These are phyloP conservation scores for Sporobolomyces pararoseus DNA, from an alignment of 768 basidiomycete species.

Conservation along the genomic window DNA sequence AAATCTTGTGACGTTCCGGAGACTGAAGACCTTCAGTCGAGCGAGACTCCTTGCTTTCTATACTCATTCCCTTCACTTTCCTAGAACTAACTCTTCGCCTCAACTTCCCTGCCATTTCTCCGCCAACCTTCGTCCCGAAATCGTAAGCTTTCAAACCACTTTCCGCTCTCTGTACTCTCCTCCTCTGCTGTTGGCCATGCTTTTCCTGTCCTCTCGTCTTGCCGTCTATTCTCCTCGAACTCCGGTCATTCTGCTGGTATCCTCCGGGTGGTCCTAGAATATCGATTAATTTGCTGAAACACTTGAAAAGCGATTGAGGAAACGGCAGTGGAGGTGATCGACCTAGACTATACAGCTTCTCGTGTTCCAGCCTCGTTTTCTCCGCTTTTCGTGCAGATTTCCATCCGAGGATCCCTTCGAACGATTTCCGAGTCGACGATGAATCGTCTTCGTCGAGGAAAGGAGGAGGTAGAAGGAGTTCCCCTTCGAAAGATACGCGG, in stretches of 20 bases:
- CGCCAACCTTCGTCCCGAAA: not conserved
- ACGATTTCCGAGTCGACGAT: not conserved
- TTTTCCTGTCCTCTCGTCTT: not conserved
- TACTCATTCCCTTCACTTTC: too few relatives aligned
- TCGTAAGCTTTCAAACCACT: conserved; percentile 13
- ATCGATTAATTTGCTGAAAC: not conserved
- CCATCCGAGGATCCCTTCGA: conserved; percentile 6
- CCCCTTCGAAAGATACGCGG: not conserved
- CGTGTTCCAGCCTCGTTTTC: not conserved
- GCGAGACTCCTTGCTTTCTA: too few relatives aligned
- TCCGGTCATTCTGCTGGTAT: not conserved
- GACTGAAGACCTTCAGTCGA: too few relatives aligned
- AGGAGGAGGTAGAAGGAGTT: conserved; percentile 16
- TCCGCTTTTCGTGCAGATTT: not conserved
- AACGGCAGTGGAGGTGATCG: conserved; percentile 32
- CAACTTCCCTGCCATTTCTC: not conserved
- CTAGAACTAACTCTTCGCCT: not conserved
- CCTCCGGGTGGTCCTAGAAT: conserved; percentile 31
- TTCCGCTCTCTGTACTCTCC: conserved; percentile 12
- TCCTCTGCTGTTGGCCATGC: conserved; percentile 1
- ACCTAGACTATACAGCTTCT: conserved; percentile 1
- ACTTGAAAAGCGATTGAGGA: conserved; percentile 12
- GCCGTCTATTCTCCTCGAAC: not conserved
- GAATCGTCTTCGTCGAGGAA: conserved; percentile 3
- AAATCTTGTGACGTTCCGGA: too few relatives aligned